Conservation (phyloP, 257 asterid species). For the Anisodus tanguticus region DNA sequence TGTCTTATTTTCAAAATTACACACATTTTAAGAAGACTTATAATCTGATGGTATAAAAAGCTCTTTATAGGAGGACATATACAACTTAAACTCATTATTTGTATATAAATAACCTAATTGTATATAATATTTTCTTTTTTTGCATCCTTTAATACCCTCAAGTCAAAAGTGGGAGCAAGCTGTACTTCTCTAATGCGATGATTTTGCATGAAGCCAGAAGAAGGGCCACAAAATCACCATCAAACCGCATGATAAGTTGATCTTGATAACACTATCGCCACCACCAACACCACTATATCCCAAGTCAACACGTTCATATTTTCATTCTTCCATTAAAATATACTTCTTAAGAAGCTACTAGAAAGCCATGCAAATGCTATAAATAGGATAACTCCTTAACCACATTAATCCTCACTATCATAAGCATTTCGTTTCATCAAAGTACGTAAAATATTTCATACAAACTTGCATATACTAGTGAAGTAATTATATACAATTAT, state of each 20-base stretch:
- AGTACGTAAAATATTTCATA: not conserved
- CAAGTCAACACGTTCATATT: slow-evolving; percentile 12
- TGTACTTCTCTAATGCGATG: slow-evolving; percentile 25
- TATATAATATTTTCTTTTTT: no score
- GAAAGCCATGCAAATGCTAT: slow-evolving; percentile 64
- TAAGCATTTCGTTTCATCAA: slow-evolving; percentile 23
- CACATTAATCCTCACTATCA: slow-evolving; percentile 26
- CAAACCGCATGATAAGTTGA: slow-evolving; percentile 5
- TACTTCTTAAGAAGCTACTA: slow-evolving; percentile 43
- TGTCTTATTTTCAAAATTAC: no score
- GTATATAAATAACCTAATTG: not conserved
- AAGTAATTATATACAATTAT: no score
- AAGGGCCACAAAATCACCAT: not conserved
- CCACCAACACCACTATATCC: slow-evolving; percentile 28
- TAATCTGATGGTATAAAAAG: no score
- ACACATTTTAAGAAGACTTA: no score
- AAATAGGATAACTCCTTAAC: slow-evolving; percentile 44
- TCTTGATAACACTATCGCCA: slow-evolving; percentile 7
- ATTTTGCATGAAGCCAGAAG: slow-evolving; percentile 25
- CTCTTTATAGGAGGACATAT: no score
- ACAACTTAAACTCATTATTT: not conserved
- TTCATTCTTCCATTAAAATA: not conserved
- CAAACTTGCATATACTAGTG: not conserved
- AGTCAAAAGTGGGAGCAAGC: slow-evolving; percentile 47
- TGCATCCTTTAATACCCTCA: not conserved